Conservation (phyloP, 2,329 filamentous ascomycete genomes). For the Ceratocystiopsis sp. region DNA sequence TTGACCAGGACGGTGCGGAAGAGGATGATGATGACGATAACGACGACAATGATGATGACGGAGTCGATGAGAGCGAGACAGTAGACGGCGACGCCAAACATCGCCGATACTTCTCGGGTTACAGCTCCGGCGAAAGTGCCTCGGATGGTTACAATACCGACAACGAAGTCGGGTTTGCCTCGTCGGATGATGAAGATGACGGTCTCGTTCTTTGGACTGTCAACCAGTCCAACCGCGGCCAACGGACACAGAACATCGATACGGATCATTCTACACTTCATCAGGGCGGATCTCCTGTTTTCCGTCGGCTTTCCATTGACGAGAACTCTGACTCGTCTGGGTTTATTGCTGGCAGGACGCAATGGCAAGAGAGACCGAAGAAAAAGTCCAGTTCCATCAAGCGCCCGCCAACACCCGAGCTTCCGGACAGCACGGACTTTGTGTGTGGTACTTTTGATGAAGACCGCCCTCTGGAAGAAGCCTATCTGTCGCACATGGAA, state of each 20-base stretch:
- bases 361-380: constrained; percentile 16
- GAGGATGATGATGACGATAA: constrained; percentile 33
- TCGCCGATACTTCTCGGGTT: constrained; percentile 35
- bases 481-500: constrained; percentile 73
- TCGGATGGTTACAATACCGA: constrained; percentile 60
- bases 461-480: constrained; percentile 84
- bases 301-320: constrained; percentile 12
- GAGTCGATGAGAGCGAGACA: constrained; percentile 32
- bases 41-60: constrained; percentile 28
- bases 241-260: constrained; percentile 5
- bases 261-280: constrained; percentile 20
- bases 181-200: constrained; percentile 54
- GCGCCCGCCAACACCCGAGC: constrained; percentile 55
- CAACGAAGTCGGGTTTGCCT: constrained; percentile 50
- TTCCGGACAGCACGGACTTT: constrained; percentile 95
- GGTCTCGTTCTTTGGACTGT: constrained; percentile 45
- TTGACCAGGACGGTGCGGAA: constrained; percentile 32
- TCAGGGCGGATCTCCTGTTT: constrained; percentile 20
- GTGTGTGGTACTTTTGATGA: constrained; percentile 97
- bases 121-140: constrained; percentile 35
- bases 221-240: constrained; percentile 14
- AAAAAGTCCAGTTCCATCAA: constrained; percentile 30
- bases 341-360: constrained; percentile 29
- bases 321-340: constrained; percentile 45
- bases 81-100: constrained; percentile 34